Base-by-base conservation (phyloP, 345 rosid genomes). In the Punica granatum region DNA sequence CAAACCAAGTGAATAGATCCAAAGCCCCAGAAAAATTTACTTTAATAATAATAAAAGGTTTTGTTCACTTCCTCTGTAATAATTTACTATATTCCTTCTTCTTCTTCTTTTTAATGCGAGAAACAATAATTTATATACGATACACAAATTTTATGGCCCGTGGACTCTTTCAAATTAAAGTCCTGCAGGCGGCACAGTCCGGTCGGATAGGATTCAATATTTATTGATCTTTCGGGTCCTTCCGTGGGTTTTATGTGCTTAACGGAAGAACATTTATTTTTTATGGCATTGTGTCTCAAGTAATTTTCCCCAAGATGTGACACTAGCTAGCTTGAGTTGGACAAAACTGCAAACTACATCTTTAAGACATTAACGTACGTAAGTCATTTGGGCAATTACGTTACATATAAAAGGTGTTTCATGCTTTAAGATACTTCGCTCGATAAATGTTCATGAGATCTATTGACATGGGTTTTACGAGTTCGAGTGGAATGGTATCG, bases 131-230 rank as follows among this genome's bases (percentile, higher is more conserved):
- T 5, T 18, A 23, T 53, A 7, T 53, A 53, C 6, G 10, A 53
- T 53, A 9, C 0, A 18, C 54, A 49, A 49, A 18, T 25, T 25
- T 23, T 7, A 11, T 25, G 54, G 11, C 36, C 23, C 26, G 56
- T 37, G 30, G 58, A 48, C 68, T 66, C 59, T 44, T 66, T 26
- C 41, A 53, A 53, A 23, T 8, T 23, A 7, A 46, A 66, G 68
- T 42, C 68, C 26, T 46, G 68, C 68, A 32, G 60, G 51, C 68
- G 59, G 59, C 68, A 66, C 68, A 5, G 59, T 21, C 2, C 68
- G 49, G 56, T 2, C 30, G 39, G 59, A 46, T 53, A 53, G 0
- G n/a, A n/a, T 53, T 53, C 30, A 53, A 23, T 18, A 53, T 5
- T 23, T 53, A 6, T 6, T 66, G 0, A 28, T 14, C 30, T 31